Percentiles rank a stretch among this genome's conserved stretches.
phyloP scores from a whole-genome alignment of 768 basidiomycete species.

The Pulveroboletus sp. region DNA sequence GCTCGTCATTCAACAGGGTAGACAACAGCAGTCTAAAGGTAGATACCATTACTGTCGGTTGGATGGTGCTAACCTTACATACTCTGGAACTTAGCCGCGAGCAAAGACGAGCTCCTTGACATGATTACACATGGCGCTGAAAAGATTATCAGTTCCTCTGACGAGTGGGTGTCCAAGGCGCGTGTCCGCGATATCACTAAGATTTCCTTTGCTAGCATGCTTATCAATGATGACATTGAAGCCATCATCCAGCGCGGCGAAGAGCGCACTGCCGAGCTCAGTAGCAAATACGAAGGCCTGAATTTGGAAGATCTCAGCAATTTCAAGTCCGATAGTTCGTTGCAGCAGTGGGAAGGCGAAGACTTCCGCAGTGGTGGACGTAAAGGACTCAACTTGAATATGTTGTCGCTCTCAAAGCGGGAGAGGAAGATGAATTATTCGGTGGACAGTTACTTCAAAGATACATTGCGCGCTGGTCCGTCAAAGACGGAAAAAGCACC shows the following conservation, averaged over 20 bases:
- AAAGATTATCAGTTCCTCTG: conserved; percentile 81
- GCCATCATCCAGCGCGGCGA: conserved; percentile 90
- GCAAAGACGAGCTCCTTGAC: conserved; percentile 93
- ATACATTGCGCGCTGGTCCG: conserved; percentile 75
- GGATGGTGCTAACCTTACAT: not conserved
- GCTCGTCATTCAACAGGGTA: conserved; percentile 94
- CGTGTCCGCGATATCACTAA: not conserved
- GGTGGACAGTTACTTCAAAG: conserved; percentile 93
- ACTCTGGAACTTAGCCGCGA: conserved; percentile 54
- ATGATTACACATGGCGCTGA: conserved; percentile 99
- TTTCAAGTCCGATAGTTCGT: conserved; percentile 90
- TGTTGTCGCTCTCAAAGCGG: conserved; percentile 85
- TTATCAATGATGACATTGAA: conserved; percentile 89
- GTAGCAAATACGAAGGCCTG: conserved; percentile 86
- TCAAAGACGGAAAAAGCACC: conserved; percentile 78
- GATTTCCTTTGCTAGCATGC: conserved; percentile 39
- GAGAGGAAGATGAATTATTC: conserved; percentile 94
- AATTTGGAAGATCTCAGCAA: conserved; percentile 93
- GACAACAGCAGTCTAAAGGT: conserved; percentile 78
- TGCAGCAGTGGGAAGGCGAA: conserved; percentile 95
- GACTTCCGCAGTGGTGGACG: conserved; percentile 80
- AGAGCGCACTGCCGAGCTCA: conserved; percentile 82
- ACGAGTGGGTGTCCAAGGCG: conserved; percentile 48
- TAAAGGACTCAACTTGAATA: conserved; percentile 67
- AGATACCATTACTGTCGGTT: conserved; percentile 15